phyloP scores from a whole-genome alignment of 768 basidiomycete species.

The Panaeolus papilionaceus region DNA sequence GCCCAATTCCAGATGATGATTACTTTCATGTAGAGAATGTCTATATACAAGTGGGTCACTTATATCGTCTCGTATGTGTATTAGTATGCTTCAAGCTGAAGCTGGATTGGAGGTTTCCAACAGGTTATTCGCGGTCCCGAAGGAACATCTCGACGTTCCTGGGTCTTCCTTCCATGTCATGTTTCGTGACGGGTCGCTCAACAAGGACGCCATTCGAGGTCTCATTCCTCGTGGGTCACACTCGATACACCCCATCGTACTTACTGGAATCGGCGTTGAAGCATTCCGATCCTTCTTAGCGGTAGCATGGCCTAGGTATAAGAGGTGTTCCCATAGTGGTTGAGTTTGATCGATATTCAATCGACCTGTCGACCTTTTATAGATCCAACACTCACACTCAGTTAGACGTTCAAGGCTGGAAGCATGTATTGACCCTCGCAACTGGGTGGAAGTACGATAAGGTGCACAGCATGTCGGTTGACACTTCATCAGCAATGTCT shows the following conservation, averaged over 20 bases:
- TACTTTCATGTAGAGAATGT: too few relatives aligned
- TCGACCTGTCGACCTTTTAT: too few relatives aligned
- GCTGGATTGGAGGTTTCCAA: neutral
- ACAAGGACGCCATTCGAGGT: neutral
- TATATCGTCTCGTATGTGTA: too few relatives aligned
- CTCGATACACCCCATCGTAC: neutral
- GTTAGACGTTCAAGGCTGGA: neutral
- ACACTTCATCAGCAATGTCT: too few relatives aligned
- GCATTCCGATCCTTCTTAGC: neutral
- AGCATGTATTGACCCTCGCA: neutral
- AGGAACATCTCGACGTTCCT: neutral
- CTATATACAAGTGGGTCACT: too few relatives aligned
- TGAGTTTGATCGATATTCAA: too few relatives aligned
- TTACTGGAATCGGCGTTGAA: neutral
- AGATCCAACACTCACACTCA: too few relatives aligned
- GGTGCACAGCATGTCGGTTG: neutral
- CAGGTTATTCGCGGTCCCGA: neutral
- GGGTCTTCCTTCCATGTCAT: neutral
- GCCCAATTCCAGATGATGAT: too few relatives aligned
- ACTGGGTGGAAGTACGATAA: neutral
- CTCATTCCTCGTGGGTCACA: neutral
- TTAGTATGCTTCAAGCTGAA: too few relatives aligned
- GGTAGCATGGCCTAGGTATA: neutral
- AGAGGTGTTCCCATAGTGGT: too few relatives aligned
- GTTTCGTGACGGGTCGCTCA: neutral